phyloP scores from a whole-genome alignment of 345 rosid species.

The Anastatica hierochuntica region DNA sequence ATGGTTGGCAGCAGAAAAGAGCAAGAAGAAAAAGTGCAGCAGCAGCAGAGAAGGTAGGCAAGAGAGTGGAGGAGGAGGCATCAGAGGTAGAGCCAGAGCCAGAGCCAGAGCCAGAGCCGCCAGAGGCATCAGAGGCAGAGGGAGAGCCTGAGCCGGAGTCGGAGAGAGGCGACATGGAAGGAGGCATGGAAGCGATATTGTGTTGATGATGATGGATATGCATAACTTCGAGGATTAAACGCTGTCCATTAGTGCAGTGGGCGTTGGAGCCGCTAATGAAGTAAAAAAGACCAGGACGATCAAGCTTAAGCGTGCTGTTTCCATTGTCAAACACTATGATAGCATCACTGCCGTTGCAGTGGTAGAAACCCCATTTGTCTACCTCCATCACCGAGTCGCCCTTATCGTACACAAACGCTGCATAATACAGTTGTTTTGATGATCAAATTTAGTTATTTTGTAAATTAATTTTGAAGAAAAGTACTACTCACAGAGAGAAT shows the following conservation, averaged over 20 bases:
- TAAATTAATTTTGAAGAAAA: no score
- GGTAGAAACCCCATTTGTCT: conserved; percentile 68
- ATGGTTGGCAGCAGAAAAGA: no score
- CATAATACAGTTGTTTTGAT: no score
- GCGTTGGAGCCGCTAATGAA: conserved; percentile 50
- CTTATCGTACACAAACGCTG: conserved; percentile 58
- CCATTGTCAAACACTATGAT: conserved; percentile 46
- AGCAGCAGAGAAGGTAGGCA: no score
- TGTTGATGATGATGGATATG: conserved; percentile 35
- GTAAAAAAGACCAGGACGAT: conserved; percentile 66
- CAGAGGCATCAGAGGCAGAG: neutral
- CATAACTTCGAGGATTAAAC: conserved; percentile 64
- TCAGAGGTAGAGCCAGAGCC: no score
- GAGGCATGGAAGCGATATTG: conserved; percentile 20
- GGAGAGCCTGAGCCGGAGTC: neutral
- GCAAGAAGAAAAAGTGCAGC: no score
- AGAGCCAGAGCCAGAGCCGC: no score
- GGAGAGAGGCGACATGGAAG: conserved; percentile 21
- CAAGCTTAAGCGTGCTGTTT: conserved; percentile 42
- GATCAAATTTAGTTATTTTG: no score
- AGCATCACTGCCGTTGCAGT: conserved; percentile 47
- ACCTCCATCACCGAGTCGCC: conserved; percentile 70
- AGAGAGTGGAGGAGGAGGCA: no score
- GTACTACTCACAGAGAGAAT: conserved; percentile 54
- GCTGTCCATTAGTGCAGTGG: conserved; percentile 71